Base-by-base conservation (phyloP, 2,329 filamentous ascomycete genomes). In the Ophiosphaerella herpotricha region DNA sequence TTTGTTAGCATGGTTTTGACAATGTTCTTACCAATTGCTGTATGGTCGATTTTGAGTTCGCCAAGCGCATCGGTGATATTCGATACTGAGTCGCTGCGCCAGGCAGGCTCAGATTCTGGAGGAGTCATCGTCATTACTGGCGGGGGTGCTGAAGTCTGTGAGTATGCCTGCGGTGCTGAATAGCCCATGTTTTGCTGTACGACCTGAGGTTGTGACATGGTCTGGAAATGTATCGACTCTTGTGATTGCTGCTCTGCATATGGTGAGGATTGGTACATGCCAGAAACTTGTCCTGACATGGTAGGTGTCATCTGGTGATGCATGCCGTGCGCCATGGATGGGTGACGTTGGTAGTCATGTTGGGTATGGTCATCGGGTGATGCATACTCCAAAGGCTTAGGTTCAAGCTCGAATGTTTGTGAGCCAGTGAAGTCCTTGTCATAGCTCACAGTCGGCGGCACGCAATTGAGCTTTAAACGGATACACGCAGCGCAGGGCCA, bases 401-500 rank as follows among this genome's bases (percentile, higher is more conserved):
- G 69, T 45, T 74, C 76, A 46, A 75, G 64, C 56, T 74, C 75
- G 43, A 70, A 76, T 14, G 67, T 75, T 48, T 77, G 73, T 29
- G 70, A 69, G 34, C 70, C 64, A 37, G 70, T 68, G 58, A 73
- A 77, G 52, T 81, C 81, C 44, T 86, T 85, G 63, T 91, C 89
- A 63, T 89, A 88, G 54, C 85, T 85, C 50, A 91, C 87, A 48
- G 90, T 91, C 4, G 93, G 94, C 39, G 91, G 91, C 23, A 97
- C 87, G 72, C 94, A 97, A 66, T 94, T 90, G 52, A 97, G 83
- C 78, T 97, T 97, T 55, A 97, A 80, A 41, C 93, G 85, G 55
- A 91, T 88, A 72, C 93, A 99, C 32, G 94, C 91, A 35, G 92
- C 94, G 74, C 93, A 97, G 24, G 94, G 94, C 93, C 94, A 97